Conservation (phyloP, 129 eudicot species). For the Deinandra increscens region DNA sequence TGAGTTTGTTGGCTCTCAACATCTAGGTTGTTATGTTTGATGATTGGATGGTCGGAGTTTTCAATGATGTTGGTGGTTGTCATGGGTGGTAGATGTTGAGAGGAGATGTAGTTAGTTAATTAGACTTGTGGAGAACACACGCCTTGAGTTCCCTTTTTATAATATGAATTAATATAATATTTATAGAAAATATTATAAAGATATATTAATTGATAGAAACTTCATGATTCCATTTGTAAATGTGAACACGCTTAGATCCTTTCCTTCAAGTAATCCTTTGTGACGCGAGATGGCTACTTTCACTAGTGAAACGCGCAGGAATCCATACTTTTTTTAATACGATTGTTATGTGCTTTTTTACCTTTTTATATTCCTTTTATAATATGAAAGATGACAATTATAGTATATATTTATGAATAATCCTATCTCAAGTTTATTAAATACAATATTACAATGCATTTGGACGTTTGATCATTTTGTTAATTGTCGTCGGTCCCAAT, state of each 20-base stretch:
- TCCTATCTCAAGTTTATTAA: no score
- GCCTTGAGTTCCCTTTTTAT: constrained; percentile 32
- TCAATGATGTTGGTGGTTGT: constrained; percentile 20
- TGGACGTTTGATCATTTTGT: no score
- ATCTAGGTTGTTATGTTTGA: constrained; percentile 24
- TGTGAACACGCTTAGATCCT: constrained; percentile 27
- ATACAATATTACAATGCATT: no score
- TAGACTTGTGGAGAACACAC: constrained; percentile 35
- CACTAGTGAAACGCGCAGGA: no score
- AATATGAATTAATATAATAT: not conserved
- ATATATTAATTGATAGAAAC: not conserved
- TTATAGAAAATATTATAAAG: no score
- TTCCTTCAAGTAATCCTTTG: constrained; percentile 20
- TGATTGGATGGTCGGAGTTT: constrained; percentile 9
- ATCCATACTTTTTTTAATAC: no score
- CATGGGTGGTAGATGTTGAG: constrained; percentile 16
- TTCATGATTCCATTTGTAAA: not conserved
- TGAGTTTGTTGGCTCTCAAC: constrained; percentile 31
- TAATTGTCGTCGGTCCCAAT: no score
- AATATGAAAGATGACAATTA: no score
- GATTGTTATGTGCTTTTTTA: no score
- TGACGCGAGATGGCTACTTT: constrained; percentile 13
- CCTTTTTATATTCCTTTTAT: no score
- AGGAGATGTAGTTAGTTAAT: constrained; percentile 6
- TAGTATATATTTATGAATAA: no score